Evolutionary conservation across 2,329 filamentous ascomycete genomes (phyloP).

Genomic region (Clarireedia sp.): DNA sequence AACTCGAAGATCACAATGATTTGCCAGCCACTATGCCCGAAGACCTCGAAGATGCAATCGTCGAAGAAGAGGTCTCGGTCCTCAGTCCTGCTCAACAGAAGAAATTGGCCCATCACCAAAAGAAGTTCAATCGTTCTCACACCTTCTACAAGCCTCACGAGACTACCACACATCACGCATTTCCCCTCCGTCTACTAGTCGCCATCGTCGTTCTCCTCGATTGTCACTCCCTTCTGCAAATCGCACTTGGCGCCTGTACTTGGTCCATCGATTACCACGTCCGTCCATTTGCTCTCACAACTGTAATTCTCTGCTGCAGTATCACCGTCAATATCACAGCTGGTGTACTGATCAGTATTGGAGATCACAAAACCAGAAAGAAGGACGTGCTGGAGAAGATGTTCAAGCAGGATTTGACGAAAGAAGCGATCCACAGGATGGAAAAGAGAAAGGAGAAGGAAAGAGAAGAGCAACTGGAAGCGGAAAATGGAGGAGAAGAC

Average conservation of each 20-base stretch:
- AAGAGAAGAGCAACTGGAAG: background rate
- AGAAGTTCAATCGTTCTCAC: conserved; percentile 73
- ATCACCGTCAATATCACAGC: conserved; percentile 72
- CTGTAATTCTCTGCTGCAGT: conserved; percentile 71
- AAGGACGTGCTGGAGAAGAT: conserved; percentile 77
- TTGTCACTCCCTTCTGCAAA: conserved; percentile 71
- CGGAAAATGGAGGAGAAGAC: background rate
- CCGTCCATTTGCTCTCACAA: conserved; percentile 66
- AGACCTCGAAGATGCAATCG: conserved; percentile 25
- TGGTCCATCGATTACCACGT: conserved; percentile 68
- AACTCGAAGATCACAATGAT: conserved; percentile 53
- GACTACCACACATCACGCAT: conserved; percentile 72
- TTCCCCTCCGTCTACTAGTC: conserved; percentile 65
- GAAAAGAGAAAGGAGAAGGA: conserved; percentile 28
- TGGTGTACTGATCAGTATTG: conserved; percentile 67
- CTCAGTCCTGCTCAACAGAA: conserved; percentile 59
- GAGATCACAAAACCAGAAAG: conserved; percentile 70
- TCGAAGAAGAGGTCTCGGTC: conserved; percentile 47
- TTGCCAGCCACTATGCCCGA: conserved; percentile 35
- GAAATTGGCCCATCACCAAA: conserved; percentile 66
- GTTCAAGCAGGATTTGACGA: conserved; percentile 67
- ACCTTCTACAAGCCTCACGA: conserved; percentile 88
- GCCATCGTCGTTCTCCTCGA: conserved; percentile 74
- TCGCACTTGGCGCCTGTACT: conserved; percentile 68
- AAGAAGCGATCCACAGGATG: conserved; percentile 45